Evolutionary conservation across 768 basidiomycete species (phyloP).

Genomic region (Brasilioporus rufonigricans): DNA sequence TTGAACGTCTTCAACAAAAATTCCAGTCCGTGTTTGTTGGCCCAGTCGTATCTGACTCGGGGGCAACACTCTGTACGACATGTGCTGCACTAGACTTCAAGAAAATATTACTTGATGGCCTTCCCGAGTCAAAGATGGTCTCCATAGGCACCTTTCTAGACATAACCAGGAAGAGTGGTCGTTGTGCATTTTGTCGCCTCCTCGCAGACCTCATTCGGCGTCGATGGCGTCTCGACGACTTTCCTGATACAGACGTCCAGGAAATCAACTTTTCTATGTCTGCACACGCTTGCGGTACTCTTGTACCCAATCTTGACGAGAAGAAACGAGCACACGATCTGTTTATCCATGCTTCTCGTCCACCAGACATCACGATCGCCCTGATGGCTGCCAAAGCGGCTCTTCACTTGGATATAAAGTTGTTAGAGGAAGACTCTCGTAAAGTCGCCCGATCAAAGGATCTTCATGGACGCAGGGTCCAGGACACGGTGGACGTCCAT

Average conservation of each 20-base stretch:
- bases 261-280: slow-evolving; percentile 1
- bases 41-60: not conserved
- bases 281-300: not conserved
- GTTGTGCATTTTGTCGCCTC: slow-evolving; percentile 19
- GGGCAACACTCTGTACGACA: slow-evolving; percentile 5
- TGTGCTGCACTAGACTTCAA: slow-evolving; percentile 11
- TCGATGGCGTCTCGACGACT: slow-evolving; percentile 16
- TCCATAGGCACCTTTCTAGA: slow-evolving; percentile 9
- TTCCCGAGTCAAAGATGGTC: not conserved
- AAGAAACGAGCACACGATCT: slow-evolving; percentile 12
- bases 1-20: slow-evolving; percentile 5
- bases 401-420: slow-evolving; percentile 13
- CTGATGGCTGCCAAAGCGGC: not conserved
- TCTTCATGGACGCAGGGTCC: slow-evolving; percentile 22
- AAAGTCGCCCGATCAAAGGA: slow-evolving; percentile 13
- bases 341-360: slow-evolving; percentile 8
- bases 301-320: not conserved
- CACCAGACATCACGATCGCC: not conserved
- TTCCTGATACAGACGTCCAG: slow-evolving; percentile 9
- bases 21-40: not conserved
- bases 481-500: slow-evolving; percentile 2
- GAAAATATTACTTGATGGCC: slow-evolving; percentile 13
- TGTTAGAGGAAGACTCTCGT: slow-evolving; percentile 18
- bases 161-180: slow-evolving; percentile 2
- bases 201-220: slow-evolving; percentile 5